Evolutionary conservation across 257 asterid species (phyloP).

Genomic region (Echites panduratus): DNA sequence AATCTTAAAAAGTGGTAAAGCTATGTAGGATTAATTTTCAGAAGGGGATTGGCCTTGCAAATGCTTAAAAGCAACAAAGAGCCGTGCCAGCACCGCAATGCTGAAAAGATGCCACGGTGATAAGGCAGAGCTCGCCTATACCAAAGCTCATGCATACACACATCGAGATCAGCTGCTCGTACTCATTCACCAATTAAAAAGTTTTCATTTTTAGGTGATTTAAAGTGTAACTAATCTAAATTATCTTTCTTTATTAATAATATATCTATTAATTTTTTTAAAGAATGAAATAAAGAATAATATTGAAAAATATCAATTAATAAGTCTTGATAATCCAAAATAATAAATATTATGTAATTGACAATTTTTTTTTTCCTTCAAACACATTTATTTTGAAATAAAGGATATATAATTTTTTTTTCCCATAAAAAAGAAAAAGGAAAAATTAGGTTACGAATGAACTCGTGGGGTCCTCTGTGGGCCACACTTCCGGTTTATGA

Average conservation of each 20-base stretch:
- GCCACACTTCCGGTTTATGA: neutral
- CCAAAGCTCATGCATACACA: slow-evolving; percentile 22
- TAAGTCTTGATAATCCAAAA: no score
- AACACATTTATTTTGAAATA: no score
- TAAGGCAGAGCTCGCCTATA: slow-evolving; percentile 21
- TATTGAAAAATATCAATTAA: no score
- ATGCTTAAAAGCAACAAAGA: slow-evolving; percentile 11
- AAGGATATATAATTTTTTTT: no score
- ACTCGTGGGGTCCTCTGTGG: slow-evolving; percentile 5
- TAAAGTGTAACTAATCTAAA: no score
- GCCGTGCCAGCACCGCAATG: slow-evolving; percentile 29
- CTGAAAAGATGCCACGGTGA: slow-evolving; percentile 22
- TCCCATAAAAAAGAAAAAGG: neutral
- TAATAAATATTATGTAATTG: no score
- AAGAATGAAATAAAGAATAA: no score
- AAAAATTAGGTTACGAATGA: neutral
- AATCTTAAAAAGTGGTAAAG: no score
- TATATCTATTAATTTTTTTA: no score
- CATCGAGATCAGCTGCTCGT: slow-evolving; percentile 17
- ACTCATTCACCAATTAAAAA: neutral
- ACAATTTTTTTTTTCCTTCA: neutral
- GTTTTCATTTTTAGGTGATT: no score
- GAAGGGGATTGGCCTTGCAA: neutral
- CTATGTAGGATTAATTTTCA: slow-evolving; percentile 4
- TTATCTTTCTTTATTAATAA: no score